Evolutionary conservation across 2,329 filamentous ascomycete genomes (phyloP).

Genomic region (Colletotrichum theobromicola): DNA sequence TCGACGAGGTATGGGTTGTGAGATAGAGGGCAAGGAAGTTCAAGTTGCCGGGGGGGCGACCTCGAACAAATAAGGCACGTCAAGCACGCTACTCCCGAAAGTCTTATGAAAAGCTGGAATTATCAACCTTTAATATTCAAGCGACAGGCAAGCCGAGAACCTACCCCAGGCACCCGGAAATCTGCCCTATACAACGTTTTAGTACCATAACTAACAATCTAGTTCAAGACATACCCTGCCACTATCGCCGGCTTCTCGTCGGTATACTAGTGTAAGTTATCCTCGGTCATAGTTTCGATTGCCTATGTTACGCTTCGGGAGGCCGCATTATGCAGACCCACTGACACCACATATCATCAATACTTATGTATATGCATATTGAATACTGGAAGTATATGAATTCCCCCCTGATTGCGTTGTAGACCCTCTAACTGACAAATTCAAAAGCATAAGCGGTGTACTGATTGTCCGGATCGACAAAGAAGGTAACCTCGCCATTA

Average conservation of each 20-base stretch:
- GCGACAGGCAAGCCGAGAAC: background rate
- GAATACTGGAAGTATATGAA: background rate
- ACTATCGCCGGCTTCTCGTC: background rate
- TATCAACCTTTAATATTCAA: background rate
- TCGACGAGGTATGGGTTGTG: no score
- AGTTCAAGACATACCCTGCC: background rate
- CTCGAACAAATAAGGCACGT: no score
- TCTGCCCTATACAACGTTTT: fast-evolving
- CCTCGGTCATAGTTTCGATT: background rate
- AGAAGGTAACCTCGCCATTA: background rate
- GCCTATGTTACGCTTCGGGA: background rate
- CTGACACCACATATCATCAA: fast-evolving
- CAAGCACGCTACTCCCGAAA: no score
- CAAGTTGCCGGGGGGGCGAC: no score
- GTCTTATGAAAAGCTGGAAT: background rate
- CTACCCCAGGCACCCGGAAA: fast-evolving
- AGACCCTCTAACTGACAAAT: background rate
- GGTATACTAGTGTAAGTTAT: background rate
- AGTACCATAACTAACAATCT: fast-evolving
- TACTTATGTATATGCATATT: background rate
- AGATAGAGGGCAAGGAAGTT: no score
- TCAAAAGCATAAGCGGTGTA: background rate
- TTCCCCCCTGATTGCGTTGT: fast-evolving
- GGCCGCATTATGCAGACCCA: background rate
- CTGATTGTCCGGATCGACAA: background rate